phyloP scores from a whole-genome alignment of 352 stramenopile genomes.

The Discostella stelligera region DNA sequence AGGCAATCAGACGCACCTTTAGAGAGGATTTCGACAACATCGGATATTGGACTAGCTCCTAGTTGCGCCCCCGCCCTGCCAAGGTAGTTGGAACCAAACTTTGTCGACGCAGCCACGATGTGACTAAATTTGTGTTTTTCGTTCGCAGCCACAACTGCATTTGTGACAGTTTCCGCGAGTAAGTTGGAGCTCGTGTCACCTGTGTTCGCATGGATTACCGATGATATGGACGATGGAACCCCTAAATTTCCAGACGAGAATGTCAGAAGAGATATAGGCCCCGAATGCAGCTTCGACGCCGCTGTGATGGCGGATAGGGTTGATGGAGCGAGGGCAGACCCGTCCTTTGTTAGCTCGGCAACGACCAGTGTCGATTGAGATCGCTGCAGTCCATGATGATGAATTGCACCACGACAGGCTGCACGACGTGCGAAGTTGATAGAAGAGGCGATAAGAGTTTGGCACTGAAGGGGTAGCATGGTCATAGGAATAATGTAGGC shows the following conservation, averaged over 20 bases:
- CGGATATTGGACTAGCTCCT: slow-evolving; percentile 92
- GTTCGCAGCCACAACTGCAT: slow-evolving; percentile 82
- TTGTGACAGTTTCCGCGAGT: slow-evolving; percentile 86
- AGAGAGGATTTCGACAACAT: slow-evolving; percentile 90
- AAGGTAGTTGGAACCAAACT: slow-evolving; percentile 96
- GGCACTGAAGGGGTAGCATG: slow-evolving; percentile 20
- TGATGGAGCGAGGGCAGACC: slow-evolving; percentile 36
- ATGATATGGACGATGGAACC: slow-evolving; percentile 43
- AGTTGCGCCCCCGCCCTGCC: slow-evolving; percentile 92
- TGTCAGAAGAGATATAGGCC: slow-evolving; percentile 44
- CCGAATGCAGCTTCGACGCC: slow-evolving; percentile 39
- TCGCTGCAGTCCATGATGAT: slow-evolving; percentile 13
- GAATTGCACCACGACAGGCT: slow-evolving; percentile 15
- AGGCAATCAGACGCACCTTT: slow-evolving; percentile 86
- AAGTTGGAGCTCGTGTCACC: slow-evolving; percentile 49
- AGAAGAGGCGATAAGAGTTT: not conserved
- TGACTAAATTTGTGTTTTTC: slow-evolving; percentile 85
- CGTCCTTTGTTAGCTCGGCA: slow-evolving; percentile 36
- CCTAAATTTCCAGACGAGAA: slow-evolving; percentile 43
- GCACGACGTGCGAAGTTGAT: slow-evolving; percentile 1
- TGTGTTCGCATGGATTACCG: slow-evolving; percentile 29
- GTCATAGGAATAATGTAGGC: not conserved
- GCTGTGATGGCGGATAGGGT: slow-evolving; percentile 53
- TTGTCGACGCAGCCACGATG: slow-evolving; percentile 93
- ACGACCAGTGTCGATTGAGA: slow-evolving; percentile 50